phyloP scores from a whole-genome alignment of 1,284 basidiomycete species.

The Tetrapyrgos nigripes region DNA sequence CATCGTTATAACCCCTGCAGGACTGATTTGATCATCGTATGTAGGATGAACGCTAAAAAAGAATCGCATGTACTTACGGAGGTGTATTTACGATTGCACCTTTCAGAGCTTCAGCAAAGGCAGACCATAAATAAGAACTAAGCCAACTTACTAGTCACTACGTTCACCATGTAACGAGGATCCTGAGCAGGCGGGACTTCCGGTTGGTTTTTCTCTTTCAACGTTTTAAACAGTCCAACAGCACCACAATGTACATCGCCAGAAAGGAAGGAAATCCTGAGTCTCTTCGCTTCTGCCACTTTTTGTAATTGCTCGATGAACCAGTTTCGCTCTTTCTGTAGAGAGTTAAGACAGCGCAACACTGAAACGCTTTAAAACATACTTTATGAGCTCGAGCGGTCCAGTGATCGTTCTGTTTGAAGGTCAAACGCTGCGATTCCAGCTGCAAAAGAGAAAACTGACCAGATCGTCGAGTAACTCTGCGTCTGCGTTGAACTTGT shows the following conservation, averaged over 20 bases:
- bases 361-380: neutral
- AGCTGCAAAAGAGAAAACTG: conserved; percentile 24
- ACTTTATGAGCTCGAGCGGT: conserved; percentile 85
- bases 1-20: conserved; percentile 79
- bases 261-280: conserved; percentile 85
- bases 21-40: conserved; percentile 46
- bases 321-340: conserved; percentile 89
- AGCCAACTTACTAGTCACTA: neutral
- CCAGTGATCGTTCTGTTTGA: conserved; percentile 86
- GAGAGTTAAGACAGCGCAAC: conserved; percentile 5
- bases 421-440: neutral
- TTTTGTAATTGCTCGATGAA: conserved; percentile 82
- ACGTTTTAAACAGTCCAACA: conserved; percentile 80
- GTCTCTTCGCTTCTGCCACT: conserved; percentile 63
- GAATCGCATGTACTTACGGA: conserved; percentile 53
- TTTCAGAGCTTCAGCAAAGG: too few relatives aligned
- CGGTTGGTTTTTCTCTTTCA: conserved; percentile 53
- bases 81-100: conserved; percentile 85
- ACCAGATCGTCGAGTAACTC: conserved; percentile 93
- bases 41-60: neutral
- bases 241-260: conserved; percentile 94
- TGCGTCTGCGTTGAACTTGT: conserved; percentile 92
- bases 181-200: conserved; percentile 64
- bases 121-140: too few relatives aligned
- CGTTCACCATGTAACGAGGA: conserved; percentile 59